phyloP scores from a whole-genome alignment of 2,329 filamentous ascomycete species.

The Colletotrichum tamarilloi region DNA sequence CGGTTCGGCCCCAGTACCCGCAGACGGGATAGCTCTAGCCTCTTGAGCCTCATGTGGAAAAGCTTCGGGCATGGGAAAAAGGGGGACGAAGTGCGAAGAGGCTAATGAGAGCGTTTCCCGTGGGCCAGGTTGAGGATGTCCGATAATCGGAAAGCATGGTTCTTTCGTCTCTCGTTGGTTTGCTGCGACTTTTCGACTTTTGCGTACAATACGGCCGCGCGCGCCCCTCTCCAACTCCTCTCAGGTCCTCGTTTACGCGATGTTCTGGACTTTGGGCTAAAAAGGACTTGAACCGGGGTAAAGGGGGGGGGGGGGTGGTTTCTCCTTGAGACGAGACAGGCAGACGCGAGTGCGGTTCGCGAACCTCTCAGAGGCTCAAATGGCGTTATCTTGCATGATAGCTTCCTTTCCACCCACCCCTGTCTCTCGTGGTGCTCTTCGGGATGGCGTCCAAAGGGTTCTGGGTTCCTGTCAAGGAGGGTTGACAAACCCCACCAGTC shows the following conservation, averaged over 20 bases:
- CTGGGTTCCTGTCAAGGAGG: slow-evolving; percentile 13
- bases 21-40: slow-evolving; percentile 5
- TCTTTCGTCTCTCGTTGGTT: not conserved
- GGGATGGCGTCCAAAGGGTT: slow-evolving; percentile 11
- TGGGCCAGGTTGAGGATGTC: not conserved
- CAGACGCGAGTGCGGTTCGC: not conserved
- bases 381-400: slow-evolving; percentile 33
- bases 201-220: not conserved
- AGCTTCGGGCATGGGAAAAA: not conserved
- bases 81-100: no score
- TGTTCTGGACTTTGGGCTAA: slow-evolving; percentile 11
- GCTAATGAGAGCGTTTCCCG: no score
- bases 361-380: slow-evolving; percentile 19
- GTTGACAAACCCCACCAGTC: slow-evolving; percentile 2
- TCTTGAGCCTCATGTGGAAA: slow-evolving; percentile 6
- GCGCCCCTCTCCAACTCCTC: not conserved
- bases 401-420: not conserved
- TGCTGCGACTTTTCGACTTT: not conserved
- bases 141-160: not conserved
- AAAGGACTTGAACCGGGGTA: not conserved
- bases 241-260: slow-evolving; percentile 4
- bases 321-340: not conserved
- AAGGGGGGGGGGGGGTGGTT: not conserved
- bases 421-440: not conserved
- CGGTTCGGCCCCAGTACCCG: slow-evolving; percentile 13